Evolutionary conservation across 345 rosid genomes (phyloP), one percentile per base, ranked within the genome.

Genomic region (Salix udensis): DNA sequence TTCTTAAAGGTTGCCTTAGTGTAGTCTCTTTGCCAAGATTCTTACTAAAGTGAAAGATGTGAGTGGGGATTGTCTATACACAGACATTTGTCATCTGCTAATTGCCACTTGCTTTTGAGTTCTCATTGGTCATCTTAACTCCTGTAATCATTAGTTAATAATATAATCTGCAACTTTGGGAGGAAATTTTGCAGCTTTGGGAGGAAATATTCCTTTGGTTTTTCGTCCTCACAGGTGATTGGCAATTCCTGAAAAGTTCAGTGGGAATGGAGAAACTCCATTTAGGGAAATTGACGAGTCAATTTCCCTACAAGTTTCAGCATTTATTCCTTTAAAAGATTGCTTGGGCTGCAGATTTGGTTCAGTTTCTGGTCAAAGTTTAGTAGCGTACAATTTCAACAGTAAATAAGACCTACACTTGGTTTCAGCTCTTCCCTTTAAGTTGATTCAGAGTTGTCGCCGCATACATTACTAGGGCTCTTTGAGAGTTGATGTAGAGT

Each of bases 1-100:
- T 75, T 65, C 60, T 70, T 60, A 44, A 75, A 84, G 23, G 65
- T 82, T 31, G 55, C 66, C 44, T 72, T 80, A 50, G 67, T 65
- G 58, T 39, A 19, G 65, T 71, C 66, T 68, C 52, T 74, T 77
- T 68, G 65, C 73, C 74, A 80, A 75, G 71, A 80, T 62, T 40
- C 80, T 78, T 50, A 21, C 50, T 42, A 72, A 82, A 55, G 70
- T 70, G 31, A 65, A 44, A 26, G 66, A 31, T 46, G 50, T 34
- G 60, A 52, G 71, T 37, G 42, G 70, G 67, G 48, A 62, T 44
- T 58, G 15, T 24, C 11, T 21, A n/a, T 48, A 68, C 7, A 2
- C 18, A 18, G 16, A 50, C 31, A 18, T 55, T 42, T 5, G 42
- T 19, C 30, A 11, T 55, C 30, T 34, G 42, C 18, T 24, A 16